phyloP scores from a whole-genome alignment of 192 early-diverging fungal genomes.

The Podila minutissima region DNA sequence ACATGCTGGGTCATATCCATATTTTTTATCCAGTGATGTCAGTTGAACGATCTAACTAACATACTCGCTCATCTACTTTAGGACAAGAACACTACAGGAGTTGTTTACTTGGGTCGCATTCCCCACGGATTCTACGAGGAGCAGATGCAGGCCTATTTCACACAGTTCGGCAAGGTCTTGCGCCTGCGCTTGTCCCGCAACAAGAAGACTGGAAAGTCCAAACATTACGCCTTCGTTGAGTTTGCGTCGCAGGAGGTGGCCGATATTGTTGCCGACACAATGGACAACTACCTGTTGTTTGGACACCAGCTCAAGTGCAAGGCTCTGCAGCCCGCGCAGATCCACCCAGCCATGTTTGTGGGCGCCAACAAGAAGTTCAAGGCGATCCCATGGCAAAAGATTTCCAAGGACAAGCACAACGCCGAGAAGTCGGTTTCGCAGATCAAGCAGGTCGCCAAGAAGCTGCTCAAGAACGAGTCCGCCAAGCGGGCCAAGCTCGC shows the following conservation, averaged over 20 bases:
- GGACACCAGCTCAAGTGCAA: constrained; percentile 83
- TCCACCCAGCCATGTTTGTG: constrained; percentile 80
- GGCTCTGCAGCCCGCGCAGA: constrained; percentile 56
- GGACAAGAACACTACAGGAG: constrained; percentile 64
- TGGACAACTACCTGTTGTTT: constrained; percentile 94
- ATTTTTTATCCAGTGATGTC: neutral
- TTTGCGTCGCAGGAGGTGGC: constrained; percentile 86
- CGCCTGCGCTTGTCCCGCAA: constrained; percentile 85
- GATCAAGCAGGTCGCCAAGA: constrained; percentile 52
- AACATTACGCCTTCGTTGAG: constrained; percentile 96
- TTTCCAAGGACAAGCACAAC: constrained; percentile 70
- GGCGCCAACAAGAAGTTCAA: constrained; percentile 78
- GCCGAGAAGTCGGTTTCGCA: constrained; percentile 65
- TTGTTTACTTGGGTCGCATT: constrained; percentile 90
- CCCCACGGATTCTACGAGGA: constrained; percentile 97
- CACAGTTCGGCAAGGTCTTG: constrained; percentile 90
- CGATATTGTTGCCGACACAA: constrained; percentile 92
- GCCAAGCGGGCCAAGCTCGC: constrained; percentile 70
- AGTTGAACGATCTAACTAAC: neutral
- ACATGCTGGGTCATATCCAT: neutral
- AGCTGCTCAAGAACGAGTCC: constrained; percentile 65
- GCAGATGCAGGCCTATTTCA: constrained; percentile 91
- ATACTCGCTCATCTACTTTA: neutral
- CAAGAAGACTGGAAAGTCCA: constrained; percentile 91
- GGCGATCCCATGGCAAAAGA: constrained; percentile 66